These are phyloP conservation scores for Copromyces sp. DNA, from an alignment of 495 filamentous ascomycete genomes.

Conservation along the genomic window DNA sequence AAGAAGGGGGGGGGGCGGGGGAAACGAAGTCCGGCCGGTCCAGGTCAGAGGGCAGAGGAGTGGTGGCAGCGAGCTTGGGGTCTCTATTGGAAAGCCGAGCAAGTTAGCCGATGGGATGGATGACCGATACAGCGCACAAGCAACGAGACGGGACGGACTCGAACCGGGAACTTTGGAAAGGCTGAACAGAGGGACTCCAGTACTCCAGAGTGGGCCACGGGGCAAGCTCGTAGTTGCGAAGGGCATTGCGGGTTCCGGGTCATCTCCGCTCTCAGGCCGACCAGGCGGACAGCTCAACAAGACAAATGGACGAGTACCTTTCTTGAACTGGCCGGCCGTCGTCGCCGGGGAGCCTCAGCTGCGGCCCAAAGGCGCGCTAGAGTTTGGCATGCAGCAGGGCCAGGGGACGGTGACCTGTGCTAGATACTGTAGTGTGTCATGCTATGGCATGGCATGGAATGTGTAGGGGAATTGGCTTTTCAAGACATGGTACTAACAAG, in stretches of 20 bases:
- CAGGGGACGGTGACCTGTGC: neutral
- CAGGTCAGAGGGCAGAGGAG: neutral
- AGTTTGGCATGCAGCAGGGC: neutral
- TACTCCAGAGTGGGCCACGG: neutral
- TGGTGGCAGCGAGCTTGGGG: neutral
- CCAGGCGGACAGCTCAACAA: neutral
- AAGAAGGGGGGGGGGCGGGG: neutral
- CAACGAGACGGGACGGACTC: neutral
- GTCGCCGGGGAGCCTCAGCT: neutral
- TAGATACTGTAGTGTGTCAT: neutral
- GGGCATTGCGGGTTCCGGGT: neutral
- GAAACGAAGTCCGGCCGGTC: neutral
- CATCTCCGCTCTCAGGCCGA: neutral
- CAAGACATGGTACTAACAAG: neutral
- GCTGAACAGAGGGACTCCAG: neutral
- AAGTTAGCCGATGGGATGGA: neutral
- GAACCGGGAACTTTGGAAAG: neutral
- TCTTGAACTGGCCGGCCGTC: neutral
- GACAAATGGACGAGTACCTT: neutral
- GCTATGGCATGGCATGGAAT: neutral
- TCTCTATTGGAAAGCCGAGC: slow-evolving; percentile 1
- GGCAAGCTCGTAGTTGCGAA: neutral
- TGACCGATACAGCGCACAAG: neutral
- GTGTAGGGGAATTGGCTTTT: neutral
- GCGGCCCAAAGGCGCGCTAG: neutral